These are phyloP conservation scores for Sherardia arvensis DNA, from an alignment of 257 asterid species.

Conservation along the genomic window DNA sequence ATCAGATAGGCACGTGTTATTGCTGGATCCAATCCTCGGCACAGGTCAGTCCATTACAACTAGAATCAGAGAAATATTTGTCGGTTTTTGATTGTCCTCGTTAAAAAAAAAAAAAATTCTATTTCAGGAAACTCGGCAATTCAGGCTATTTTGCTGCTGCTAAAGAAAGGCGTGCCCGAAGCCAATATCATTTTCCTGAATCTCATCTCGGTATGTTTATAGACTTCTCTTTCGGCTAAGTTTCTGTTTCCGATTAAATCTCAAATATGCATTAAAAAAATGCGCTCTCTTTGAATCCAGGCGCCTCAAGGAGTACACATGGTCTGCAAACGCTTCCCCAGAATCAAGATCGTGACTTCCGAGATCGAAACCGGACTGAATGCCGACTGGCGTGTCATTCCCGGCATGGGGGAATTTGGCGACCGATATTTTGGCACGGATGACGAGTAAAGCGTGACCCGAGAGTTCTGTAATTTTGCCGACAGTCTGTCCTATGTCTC, in stretches of 20 bases:
- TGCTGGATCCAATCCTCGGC: conserved; percentile 93
- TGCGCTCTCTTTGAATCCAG: conserved; percentile 27
- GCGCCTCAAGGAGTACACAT: conserved; percentile 98
- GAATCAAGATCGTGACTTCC: conserved; percentile 93
- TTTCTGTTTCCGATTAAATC: not conserved
- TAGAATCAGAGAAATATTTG: not conserved
- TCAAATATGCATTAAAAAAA: not conserved
- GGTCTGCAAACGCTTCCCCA: conserved; percentile 86
- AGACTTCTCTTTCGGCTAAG: not conserved
- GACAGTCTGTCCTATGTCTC: not conserved
- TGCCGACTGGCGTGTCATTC: conserved; percentile 78
- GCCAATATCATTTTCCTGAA: conserved; percentile 89
- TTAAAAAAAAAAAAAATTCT: not conserved
- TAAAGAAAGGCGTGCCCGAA: conserved; percentile 94
- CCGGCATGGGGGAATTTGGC: conserved; percentile 99
- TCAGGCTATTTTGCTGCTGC: conserved; percentile 75
- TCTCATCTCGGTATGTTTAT: conserved; percentile 74
- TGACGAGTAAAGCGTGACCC: conserved; percentile 40
- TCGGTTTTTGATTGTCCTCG: not conserved
- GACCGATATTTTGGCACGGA: conserved; percentile 96
- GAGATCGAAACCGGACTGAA: conserved; percentile 91
- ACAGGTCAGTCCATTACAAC: conserved; percentile 55
- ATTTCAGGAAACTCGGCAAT: conserved; percentile 93
- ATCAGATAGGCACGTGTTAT: conserved; percentile 82
- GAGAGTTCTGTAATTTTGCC: conserved; percentile 4